Conservation (phyloP, 1,139 yeast genomes). For the Pneumocystis carinii region DNA sequence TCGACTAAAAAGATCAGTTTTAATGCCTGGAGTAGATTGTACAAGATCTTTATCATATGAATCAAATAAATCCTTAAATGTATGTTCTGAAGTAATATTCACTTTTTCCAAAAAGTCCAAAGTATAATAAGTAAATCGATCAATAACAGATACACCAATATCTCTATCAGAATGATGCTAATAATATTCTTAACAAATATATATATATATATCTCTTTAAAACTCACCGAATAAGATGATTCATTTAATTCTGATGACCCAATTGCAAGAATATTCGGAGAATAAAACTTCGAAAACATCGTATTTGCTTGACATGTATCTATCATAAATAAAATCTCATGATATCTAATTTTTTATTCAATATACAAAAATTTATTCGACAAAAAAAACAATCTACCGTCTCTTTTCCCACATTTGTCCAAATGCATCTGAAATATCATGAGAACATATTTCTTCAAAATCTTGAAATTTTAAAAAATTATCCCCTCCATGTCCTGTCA, state of each 20-base stretch:
- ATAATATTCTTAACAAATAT: too few relatives aligned
- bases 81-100: constrained; percentile 54
- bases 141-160: constrained; percentile 95
- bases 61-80: constrained; percentile 70
- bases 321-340: constrained; percentile 91
- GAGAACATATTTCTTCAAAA: constrained; percentile 91
- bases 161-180: constrained; percentile 82
- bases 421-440: constrained; percentile 93
- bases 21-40: constrained; percentile 83
- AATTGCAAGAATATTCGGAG: constrained; percentile 84
- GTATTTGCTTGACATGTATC: constrained; percentile 98
- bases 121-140: constrained; percentile 83
- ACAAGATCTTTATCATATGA: constrained; percentile 72
- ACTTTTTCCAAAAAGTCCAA: constrained; percentile 62
- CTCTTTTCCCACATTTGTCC: constrained; percentile 94
- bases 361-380: background rate
- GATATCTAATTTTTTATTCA: constrained; percentile 31
- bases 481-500: constrained; percentile 98
- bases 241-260: constrained; percentile 88
- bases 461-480: constrained; percentile 95
- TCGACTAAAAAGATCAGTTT: constrained; percentile 62
- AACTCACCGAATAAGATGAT: constrained; percentile 56
- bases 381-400: constrained; percentile 25
- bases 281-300: constrained; percentile 82
- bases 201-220: background rate